A percentile compares a stretch with the other conserved stretches of the same genome.
Conservation (phyloP, 352 stramenopile genomes). For the Phytophthora cryptogea region DNA sequence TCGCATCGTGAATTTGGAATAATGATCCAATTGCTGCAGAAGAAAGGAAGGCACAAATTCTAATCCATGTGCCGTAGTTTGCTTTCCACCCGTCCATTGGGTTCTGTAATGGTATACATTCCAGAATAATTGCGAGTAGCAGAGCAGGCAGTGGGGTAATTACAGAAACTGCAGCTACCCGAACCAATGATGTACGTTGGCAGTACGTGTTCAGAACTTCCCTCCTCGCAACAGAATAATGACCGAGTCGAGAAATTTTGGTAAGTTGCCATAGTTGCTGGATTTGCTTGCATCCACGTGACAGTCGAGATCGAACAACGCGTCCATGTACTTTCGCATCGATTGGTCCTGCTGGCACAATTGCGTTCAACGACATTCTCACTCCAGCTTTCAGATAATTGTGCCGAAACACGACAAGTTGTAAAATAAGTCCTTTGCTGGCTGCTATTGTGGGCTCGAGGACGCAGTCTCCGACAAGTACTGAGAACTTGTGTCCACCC, state of each 20-base stretch:
- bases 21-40: conserved; percentile 2
- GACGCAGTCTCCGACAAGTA: not conserved
- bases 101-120: conserved; percentile 16
- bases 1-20: conserved; percentile 9
- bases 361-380: not conserved
- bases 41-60: conserved; percentile 1
- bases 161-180: conserved; percentile 1
- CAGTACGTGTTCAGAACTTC: conserved; percentile 4
- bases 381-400: not conserved
- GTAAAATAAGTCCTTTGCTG: not conserved
- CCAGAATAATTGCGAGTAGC: conserved; percentile 7
- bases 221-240: conserved; percentile 6
- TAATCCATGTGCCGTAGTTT: conserved; percentile 17
- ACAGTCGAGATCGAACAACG: not conserved
- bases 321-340: not conserved
- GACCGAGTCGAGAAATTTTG: conserved; percentile 9
- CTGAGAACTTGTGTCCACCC: not conserved
- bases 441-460: not conserved
- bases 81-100: conserved; percentile 11
- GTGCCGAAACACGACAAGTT: not conserved
- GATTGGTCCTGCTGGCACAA: not conserved
- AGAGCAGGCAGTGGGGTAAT: conserved; percentile 1
- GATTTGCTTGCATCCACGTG: not conserved
- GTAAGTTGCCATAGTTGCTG: conserved; percentile 5
- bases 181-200: not conserved